Evolutionary conservation across 495 filamentous ascomycete species (phyloP).

Genomic region (Podospora didyma): DNA sequence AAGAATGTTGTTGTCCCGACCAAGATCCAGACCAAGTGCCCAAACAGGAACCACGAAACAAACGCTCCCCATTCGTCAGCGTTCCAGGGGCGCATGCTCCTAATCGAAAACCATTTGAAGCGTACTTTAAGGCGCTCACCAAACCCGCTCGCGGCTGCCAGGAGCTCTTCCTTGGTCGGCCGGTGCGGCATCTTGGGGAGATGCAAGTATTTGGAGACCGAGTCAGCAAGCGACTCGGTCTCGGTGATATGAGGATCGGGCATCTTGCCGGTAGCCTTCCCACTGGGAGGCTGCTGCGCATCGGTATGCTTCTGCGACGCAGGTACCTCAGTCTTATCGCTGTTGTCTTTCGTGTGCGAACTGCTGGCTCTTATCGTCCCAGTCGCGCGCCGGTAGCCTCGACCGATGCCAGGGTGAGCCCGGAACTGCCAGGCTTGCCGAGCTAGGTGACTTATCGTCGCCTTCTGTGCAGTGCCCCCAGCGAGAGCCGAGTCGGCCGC

Average conservation of each 20-base stretch:
- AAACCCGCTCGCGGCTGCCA: slow-evolving; percentile 88
- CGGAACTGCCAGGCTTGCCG: slow-evolving; percentile 31
- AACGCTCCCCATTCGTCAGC: slow-evolving; percentile 92
- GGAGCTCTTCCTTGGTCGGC: slow-evolving; percentile 88
- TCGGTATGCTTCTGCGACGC: slow-evolving; percentile 7
- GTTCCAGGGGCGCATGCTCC: slow-evolving; percentile 93
- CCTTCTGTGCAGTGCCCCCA: slow-evolving; percentile 25
- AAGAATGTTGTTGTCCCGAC: slow-evolving; percentile 97
- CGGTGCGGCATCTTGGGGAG: slow-evolving; percentile 69
- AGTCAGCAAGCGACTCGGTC: slow-evolving; percentile 31
- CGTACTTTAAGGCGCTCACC: slow-evolving; percentile 86
- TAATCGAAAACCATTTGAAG: slow-evolving; percentile 97
- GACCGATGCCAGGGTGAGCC: slow-evolving; percentile 17
- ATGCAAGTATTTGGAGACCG: slow-evolving; percentile 55
- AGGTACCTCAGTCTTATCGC: slow-evolving; percentile 13
- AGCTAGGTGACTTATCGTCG: slow-evolving; percentile 37
- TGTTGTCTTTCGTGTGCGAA: slow-evolving; percentile 32
- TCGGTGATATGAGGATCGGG: slow-evolving; percentile 19
- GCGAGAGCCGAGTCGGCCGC: slow-evolving; percentile 36
- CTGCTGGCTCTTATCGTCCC: slow-evolving; percentile 26
- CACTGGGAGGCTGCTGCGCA: slow-evolving; percentile 2
- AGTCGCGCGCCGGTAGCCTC: slow-evolving; percentile 11
- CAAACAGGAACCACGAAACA: slow-evolving; percentile 89
- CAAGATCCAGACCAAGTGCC: slow-evolving; percentile 90
- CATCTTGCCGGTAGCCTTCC: slow-evolving; percentile 14